Evolutionary conservation across 2,329 filamentous ascomycete species (phyloP), one percentile per base, ranked within the genome.

Genomic region (Talaromyces sp.): DNA sequence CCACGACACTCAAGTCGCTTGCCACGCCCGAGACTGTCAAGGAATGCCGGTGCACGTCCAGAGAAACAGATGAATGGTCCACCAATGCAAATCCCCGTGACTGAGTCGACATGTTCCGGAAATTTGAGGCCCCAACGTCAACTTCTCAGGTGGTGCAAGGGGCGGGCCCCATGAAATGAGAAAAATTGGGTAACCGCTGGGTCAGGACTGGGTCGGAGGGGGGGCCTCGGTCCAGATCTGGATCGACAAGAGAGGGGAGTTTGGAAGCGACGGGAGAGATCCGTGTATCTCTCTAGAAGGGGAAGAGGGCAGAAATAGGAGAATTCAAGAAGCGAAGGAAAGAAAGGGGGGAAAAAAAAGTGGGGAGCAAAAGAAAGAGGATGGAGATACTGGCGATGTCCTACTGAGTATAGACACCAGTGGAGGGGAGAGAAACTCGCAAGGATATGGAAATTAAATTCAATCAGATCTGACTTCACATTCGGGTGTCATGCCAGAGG

Each of bases 201-300:
- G 17, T 11, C 22, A 6, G 10, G 14, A 49, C 32, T 22, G 35
- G 46, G 35, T 17, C 17, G 29, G 9, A 30, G 17, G 27, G 17
- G 29, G 36, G 35, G 46, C 46, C 55, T 62, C 55, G 59, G 59
- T 58, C 61, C 55, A 57, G 57, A 63, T 62, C 55, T 60, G 47
- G 58, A 63, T 57, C 54, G 54, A 58, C 52, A 47, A 27, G 24
- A 27, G 47, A 22, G 35, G 24, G 51, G 58, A 53, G 46, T 54
- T 56, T 58, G 51, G 56, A 57, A 59, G 56, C 54, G 56, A 60
- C 48, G 58, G 56, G 51, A 47, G 49, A 50, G 39, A 42, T 22
- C 36, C 24, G 36, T 30, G 35, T 40, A 47, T 13, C 22, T 20
- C 14, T 33, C 48, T 39, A 32, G 32, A 33, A 40, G 39, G 49